Conservation (phyloP, 148 eudicot species). For the Vaccinium corymbosum region DNA sequence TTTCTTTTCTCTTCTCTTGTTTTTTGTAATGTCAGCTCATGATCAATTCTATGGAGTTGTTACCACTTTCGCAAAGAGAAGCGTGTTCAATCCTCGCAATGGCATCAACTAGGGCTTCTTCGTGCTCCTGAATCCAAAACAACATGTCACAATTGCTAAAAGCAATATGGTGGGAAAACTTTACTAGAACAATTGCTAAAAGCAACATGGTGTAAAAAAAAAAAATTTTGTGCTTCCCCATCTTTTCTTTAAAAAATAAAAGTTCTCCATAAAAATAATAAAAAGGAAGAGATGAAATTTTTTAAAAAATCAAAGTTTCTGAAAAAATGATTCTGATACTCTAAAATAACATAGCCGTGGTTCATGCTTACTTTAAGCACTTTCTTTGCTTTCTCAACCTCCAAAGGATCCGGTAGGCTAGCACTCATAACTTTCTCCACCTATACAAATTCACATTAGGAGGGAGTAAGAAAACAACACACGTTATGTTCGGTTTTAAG, state of each 20-base stretch:
- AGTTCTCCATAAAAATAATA: no score
- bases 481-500: neutral
- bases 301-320: neutral
- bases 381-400: slow-evolving; percentile 79
- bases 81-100: slow-evolving; percentile 75
- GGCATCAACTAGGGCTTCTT: slow-evolving; percentile 69
- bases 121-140: slow-evolving; percentile 61
- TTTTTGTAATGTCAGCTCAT: neutral
- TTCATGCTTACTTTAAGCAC: slow-evolving; percentile 50
- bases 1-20: neutral
- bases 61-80: slow-evolving; percentile 88
- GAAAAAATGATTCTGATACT: neutral
- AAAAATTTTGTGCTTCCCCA: no score
- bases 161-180: slow-evolving; percentile 4
- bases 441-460: slow-evolving; percentile 27
- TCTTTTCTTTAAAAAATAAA: no score
- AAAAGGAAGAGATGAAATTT: neutral
- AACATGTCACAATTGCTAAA: slow-evolving; percentile 8
- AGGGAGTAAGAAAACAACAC: neutral
- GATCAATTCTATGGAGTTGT: slow-evolving; percentile 29
- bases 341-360: neutral
- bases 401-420: slow-evolving; percentile 53
- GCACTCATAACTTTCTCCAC: slow-evolving; percentile 62
- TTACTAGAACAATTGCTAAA: neutral
- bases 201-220: neutral